phyloP scores from a whole-genome alignment of 1,284 basidiomycete genomes.

The Inonotus obliquus region DNA sequence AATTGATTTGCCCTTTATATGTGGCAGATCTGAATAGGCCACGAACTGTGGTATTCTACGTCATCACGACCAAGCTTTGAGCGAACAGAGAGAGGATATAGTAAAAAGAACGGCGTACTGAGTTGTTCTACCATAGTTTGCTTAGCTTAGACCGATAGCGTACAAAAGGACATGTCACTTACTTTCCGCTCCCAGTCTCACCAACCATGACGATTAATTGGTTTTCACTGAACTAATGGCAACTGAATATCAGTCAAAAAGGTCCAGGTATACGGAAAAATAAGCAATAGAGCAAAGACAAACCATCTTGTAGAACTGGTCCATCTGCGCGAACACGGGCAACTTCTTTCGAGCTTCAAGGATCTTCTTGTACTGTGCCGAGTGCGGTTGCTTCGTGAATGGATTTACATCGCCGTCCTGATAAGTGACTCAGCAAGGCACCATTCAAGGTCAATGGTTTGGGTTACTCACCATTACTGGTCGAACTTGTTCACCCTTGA shows the following conservation, averaged over 20 bases:
- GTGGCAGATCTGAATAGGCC: slow-evolving; percentile 88
- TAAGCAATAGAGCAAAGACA: slow-evolving; percentile 31
- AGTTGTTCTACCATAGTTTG: slow-evolving; percentile 51
- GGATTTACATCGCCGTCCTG: slow-evolving; percentile 86
- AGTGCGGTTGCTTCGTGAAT: slow-evolving; percentile 79
- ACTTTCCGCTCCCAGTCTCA: slow-evolving; percentile 95
- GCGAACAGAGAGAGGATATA: slow-evolving; percentile 46
- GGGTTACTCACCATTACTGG: slow-evolving; percentile 59
- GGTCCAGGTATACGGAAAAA: slow-evolving; percentile 8
- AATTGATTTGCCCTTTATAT: slow-evolving; percentile 84
- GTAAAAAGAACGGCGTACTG: slow-evolving; percentile 53
- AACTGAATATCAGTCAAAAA: slow-evolving; percentile 13
- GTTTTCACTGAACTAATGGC: slow-evolving; percentile 69
- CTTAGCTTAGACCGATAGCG: neutral
- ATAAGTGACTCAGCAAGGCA: neutral
- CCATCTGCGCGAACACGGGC: slow-evolving; percentile 92
- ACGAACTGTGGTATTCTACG: slow-evolving; percentile 89
- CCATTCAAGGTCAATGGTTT: neutral
- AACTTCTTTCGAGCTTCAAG: slow-evolving; percentile 81
- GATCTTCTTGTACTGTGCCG: slow-evolving; percentile 83
- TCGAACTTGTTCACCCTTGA: slow-evolving; percentile 69
- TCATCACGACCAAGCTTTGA: slow-evolving; percentile 21
- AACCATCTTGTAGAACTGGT: slow-evolving; percentile 83
- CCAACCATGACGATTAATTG: slow-evolving; percentile 96
- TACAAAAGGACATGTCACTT: neutral